Conservation (phyloP, 257 asterid genomes). For the Datura wrightii region DNA sequence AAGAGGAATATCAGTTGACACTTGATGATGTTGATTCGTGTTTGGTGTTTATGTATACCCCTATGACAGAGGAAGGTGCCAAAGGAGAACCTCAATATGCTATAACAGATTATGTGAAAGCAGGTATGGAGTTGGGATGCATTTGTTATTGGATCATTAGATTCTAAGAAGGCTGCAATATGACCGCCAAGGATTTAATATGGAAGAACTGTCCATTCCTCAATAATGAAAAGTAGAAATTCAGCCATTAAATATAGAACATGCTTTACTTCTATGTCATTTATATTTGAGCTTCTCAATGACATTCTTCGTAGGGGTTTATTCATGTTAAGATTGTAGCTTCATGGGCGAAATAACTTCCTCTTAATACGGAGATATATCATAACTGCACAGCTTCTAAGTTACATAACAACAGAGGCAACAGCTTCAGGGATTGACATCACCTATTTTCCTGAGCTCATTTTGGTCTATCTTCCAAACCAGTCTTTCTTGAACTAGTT, state of each 20-base stretch:
- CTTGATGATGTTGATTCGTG: constrained; percentile 90
- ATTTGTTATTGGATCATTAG: constrained; percentile 19
- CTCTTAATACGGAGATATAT: constrained; percentile 12
- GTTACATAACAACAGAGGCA: neutral
- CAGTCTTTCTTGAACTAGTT: constrained; percentile 23
- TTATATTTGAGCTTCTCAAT: constrained; percentile 2
- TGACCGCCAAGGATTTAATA: neutral
- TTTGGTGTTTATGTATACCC: constrained; percentile 94
- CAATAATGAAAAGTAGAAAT: constrained; percentile 7
- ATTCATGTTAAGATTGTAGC: constrained; percentile 22
- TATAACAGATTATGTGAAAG: constrained; percentile 89
- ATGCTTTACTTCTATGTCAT: constrained; percentile 6
- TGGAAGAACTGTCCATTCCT: constrained; percentile 5
- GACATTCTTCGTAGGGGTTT: neutral
- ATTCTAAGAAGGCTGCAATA: constrained; percentile 1
- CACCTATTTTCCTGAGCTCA: neutral
- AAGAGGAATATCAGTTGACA: constrained; percentile 74
- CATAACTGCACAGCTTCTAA: neutral
- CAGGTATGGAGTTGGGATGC: constrained; percentile 55
- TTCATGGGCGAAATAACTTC: constrained; percentile 15
- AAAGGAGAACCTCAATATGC: constrained; percentile 99
- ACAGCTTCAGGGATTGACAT: neutral
- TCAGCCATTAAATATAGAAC: neutral
- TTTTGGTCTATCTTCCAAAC: neutral
- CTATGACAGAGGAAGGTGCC: constrained; percentile 91